Evolutionary conservation across 2,329 filamentous ascomycete genomes (phyloP), one percentile per base, ranked within the genome.

Genomic region (Phaeoacremonium minimum): DNA sequence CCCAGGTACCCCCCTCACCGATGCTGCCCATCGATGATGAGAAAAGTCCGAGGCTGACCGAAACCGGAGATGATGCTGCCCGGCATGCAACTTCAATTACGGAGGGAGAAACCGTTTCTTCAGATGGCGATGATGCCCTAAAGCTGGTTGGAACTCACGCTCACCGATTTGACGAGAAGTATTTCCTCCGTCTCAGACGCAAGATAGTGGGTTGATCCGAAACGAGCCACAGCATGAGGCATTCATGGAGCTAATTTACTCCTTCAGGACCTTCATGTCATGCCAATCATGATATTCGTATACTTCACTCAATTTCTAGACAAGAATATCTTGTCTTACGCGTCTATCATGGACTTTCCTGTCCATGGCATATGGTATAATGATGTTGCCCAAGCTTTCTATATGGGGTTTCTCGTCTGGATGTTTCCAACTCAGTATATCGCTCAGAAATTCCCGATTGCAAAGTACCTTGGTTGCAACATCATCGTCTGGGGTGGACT

Each of bases 401-500:
- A 35, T 22, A 35, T 35, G 33, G 33, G 33, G 6, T 35, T 35
- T n/a, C 33, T 35, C 20, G 16, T 35, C n/a, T 35, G 33, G 33
- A 35, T 35, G 33, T 38, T 38, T 15, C 40, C 40, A 8, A 42
- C 36, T 5, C 36, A 36, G 28, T 37, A 40, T 20, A 37, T 43
- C 26, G 34, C 31, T 7, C 37, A 44, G 22, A 37, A 32, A 26
- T 20, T 44, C 7, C 41, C 36, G 8, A 38, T 46, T 26, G 38
- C 43, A 15, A 46, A 44, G 19, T 46, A 40, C 32, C 26, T 44
- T 6, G 41, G 41, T 14, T 19, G 19, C 18, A 33, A 41, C 15
- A 43, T 46, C 14, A 37, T 44, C 28, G 26, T 38, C n/a, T 44
- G 41, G 43, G 43, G 43, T 8, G n/a, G 15, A 6, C 34, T 53